Evolutionary conservation across 1,284 basidiomycete genomes (phyloP).

Genomic region (Ustilago trichophora): DNA sequence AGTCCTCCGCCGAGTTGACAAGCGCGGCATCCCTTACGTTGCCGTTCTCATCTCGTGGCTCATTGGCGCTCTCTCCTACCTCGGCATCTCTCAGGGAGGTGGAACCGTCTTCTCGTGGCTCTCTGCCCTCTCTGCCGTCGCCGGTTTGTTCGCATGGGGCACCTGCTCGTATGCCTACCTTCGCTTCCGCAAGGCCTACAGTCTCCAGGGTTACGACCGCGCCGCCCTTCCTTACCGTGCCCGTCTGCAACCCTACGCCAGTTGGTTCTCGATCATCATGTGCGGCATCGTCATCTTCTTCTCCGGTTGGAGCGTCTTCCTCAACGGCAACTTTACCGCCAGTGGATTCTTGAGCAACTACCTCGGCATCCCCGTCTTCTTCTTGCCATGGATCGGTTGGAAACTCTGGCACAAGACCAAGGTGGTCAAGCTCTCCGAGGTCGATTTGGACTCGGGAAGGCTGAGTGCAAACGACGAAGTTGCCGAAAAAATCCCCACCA

Average conservation of each 20-base stretch:
- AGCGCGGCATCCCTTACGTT: slow-evolving; percentile 78
- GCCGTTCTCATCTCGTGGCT: slow-evolving; percentile 75
- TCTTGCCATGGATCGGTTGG: slow-evolving; percentile 76
- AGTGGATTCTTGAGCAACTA: slow-evolving; percentile 83
- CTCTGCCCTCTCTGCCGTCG: slow-evolving; percentile 74
- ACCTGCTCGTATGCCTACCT: slow-evolving; percentile 80
- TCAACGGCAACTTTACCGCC: slow-evolving; percentile 53
- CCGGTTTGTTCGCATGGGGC: slow-evolving; percentile 82
- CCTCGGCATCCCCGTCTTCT: slow-evolving; percentile 78
- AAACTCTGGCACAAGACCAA: slow-evolving; percentile 71
- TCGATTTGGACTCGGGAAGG: slow-evolving; percentile 72
- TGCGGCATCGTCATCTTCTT: slow-evolving; percentile 57
- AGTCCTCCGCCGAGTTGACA: slow-evolving; percentile 76
- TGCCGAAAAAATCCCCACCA: slow-evolving; percentile 15
- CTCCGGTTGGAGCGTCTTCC: slow-evolving; percentile 68
- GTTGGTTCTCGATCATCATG: slow-evolving; percentile 48
- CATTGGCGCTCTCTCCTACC: slow-evolving; percentile 77
- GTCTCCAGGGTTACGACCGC: slow-evolving; percentile 73
- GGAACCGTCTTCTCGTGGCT: slow-evolving; percentile 73
- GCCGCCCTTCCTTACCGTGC: slow-evolving; percentile 70
- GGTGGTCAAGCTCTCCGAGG: slow-evolving; percentile 47
- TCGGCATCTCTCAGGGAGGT: slow-evolving; percentile 67
- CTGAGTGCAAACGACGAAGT: slow-evolving; percentile 30
- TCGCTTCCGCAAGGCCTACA: slow-evolving; percentile 76
- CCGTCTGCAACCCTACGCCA: slow-evolving; percentile 64